Base-by-base conservation (phyloP, 2,329 filamentous ascomycete species). In the Aspergillus sp. region DNA sequence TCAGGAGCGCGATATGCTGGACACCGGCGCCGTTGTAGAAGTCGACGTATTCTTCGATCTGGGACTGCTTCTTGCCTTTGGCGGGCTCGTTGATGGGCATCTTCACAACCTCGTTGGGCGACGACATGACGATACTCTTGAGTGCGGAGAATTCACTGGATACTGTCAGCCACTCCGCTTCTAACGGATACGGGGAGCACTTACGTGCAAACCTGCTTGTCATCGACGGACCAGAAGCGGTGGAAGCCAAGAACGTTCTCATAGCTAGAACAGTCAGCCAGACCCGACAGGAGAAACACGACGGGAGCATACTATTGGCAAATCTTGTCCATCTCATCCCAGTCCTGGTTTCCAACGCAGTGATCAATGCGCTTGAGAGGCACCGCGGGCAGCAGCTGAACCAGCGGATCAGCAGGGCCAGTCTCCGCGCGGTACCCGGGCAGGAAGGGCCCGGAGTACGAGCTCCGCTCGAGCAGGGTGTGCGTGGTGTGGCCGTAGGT, bases 21-120 rank as follows among this genome's bases (percentile, higher is more conserved):
- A 95, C 86, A 29, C 89, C 89, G 0, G 88, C 69, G 1, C 89
- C 89, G 31, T 80, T 76, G 67, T 94, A 93, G 69, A 91, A 95
- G 56, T 84, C 71, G 45, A 95, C 78, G 55, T 81, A 88, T 66
- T 95, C 89, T 60, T 95, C 88, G 48, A 96, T 95, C 65, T 96
- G 89, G 8, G 79, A 85, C 61, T 86, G 84, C 64, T 85, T 89
- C 67, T 91, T 91, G 37, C 88, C 89, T 1, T 75, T 68, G 0
- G 89, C 89, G 2, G 89, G 89, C 66, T 95, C 88, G 68, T 95
- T 95, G 73, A 96, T 93, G 51, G 89, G 89, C 86, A 95, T 95
- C 67, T 95, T 95, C 62, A 95, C 86, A 4, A 82, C 60, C 36
- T 89, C 82, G 66, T 88, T 85, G 39, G 78, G 77, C 4, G 80